Evolutionary conservation across 345 rosid genomes (phyloP), one percentile per base, ranked within the genome.

Genomic region (Hibiscus trionum): DNA sequence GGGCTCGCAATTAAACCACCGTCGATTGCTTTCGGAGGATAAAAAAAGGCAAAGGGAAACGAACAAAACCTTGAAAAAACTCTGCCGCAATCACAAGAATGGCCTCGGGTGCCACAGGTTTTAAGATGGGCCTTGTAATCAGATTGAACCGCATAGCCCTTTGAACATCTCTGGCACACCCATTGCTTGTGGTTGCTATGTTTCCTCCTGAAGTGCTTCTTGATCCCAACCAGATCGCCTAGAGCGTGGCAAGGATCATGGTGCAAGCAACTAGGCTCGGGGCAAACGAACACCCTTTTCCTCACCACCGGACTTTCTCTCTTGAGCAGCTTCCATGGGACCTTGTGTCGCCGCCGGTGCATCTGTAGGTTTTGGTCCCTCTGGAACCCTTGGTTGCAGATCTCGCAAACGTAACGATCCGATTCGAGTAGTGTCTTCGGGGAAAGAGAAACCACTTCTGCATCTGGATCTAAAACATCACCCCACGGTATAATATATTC

Each of bases 311-410:
- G 90, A 7, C 79, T 87, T 77, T 90, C 98, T 78, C 95, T 80
- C 84, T 90, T 94, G 7, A 94, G 89, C 31, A 94, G 86, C 84
- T 94, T 91, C 98, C 98, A 94, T 14, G 98, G 98, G 3, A 94
- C 98, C 85, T 94, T 94, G 77, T 94, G 98, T 61, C 98, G 71
- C 77, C 98, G 75, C 74, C 93, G 78, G 77, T 94, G 98, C 98
- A 94, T 94, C 90, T 94, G 97, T 14, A 94, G 85, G 85, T 94
- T 94, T 75, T 94, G 98, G 79, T 94, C 98, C 64, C 98, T 82
- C 75, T 94, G 98, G 70, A 94, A 94, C 10, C 97, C 98, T 74
- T 94, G 98, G 87, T 88, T 94, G 82, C 98, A 94, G 86, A 94
- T 94, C 95, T 94, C 97, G 50, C 98, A 94, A 19, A 94, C 85